phyloP scores from a whole-genome alignment of 495 filamentous ascomycete genomes.

The Aspergillus bertholletiae region DNA sequence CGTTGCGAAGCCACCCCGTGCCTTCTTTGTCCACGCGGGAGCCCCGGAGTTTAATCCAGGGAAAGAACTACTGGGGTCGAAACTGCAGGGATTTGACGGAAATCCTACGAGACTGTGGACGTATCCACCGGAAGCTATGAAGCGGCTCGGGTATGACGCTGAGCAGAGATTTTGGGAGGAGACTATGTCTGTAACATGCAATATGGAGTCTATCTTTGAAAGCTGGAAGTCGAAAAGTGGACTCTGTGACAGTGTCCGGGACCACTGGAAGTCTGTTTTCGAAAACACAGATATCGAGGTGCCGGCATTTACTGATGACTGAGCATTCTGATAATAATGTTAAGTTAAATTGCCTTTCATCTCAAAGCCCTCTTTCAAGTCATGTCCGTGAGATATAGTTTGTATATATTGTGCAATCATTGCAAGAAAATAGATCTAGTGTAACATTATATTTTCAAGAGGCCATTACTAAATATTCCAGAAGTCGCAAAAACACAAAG shows the following conservation, averaged over 20 bases:
- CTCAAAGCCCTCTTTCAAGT: too few species aligned
- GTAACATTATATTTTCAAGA: too few species aligned
- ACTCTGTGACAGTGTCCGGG: slow-evolving; percentile 15
- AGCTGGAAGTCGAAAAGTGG: slow-evolving; percentile 18
- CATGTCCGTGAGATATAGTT: too few species aligned
- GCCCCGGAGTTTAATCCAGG: slow-evolving; percentile 39
- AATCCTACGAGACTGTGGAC: slow-evolving; percentile 20
- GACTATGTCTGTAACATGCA: slow-evolving; percentile 27
- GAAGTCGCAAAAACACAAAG: too few species aligned
- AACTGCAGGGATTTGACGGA: background rate
- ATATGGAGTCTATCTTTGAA: slow-evolving; percentile 17
- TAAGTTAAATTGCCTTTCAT: too few species aligned
- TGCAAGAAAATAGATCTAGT: too few species aligned
- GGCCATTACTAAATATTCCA: too few species aligned
- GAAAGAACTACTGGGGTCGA: slow-evolving; percentile 12
- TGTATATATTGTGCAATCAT: too few species aligned
- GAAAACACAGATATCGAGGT: too few species aligned
- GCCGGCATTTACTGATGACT: background rate
- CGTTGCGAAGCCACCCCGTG: slow-evolving; percentile 13
- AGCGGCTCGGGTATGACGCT: slow-evolving; percentile 33
- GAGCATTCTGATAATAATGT: background rate
- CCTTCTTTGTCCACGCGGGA: slow-evolving; percentile 43
- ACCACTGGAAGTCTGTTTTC: slow-evolving; percentile 15
- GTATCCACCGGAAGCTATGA: slow-evolving; percentile 12
- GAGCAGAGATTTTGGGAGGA: slow-evolving; percentile 41